Evolutionary conservation across 257 asterid species (phyloP), one percentile per base, ranked within the genome.

Genomic region (Catharanthus roseus): DNA sequence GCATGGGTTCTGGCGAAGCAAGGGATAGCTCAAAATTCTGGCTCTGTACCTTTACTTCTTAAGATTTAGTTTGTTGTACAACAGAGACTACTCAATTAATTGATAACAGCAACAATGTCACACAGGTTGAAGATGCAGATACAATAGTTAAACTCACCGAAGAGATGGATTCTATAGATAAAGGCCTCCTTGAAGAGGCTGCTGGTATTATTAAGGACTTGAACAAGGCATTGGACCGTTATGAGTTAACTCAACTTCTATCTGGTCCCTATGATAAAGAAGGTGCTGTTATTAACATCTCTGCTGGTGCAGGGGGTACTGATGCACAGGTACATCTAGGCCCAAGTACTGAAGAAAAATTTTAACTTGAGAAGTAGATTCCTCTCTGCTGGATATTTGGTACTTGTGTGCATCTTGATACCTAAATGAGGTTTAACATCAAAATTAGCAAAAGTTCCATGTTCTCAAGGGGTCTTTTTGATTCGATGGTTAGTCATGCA

Each of bases 241-340:
- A 78, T 74, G 97, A 93, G 84, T 69, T 95, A 80, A 88, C 96
- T 50, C 99, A 91, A 82, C 97, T 95, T 70, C 95, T 95, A 65
- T 88, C 97, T 45, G 90, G 97, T 55, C 97, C 95, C 21, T 95
- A 91, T 75, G 99, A 95, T 75, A 95, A 88, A 82, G 99, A 93
- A 86, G 93, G 96, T 33, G 97, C 96, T 56, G 88, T 91, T 44
- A 71, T 95, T 72, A 82, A 77, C 69, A 89, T 95, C 65, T 77
- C 96, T 55, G 97, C 97, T 74, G 99, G 99, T 77, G 97, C 97
- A 0, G 97, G 99, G 66, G 97, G 99, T 63, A 95, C 99, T 72
- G 99, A 95, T 77, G 99, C 99, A 53, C 99, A 93, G 99, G 99
- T 93, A 86, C 86, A 44, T 60, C 64, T 41, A 18, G 31, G 51